Base-by-base conservation (phyloP, 192 early-diverging fungal genomes). In the Backusella australiensis region DNA sequence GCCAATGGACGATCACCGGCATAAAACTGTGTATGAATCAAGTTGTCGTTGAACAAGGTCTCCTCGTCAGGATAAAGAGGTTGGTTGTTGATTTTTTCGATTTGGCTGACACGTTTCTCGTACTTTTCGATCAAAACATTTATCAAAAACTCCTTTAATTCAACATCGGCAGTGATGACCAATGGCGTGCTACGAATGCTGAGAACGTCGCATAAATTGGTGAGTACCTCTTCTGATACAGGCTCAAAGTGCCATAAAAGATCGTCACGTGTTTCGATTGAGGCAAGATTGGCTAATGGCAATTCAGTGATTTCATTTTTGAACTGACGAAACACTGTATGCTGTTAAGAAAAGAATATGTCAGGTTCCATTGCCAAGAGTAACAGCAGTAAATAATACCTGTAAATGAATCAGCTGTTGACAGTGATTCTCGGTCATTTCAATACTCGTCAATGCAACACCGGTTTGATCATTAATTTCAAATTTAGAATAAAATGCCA, bases 401-500 rank as follows among this genome's bases (percentile, higher is more conserved):
- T 99, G 97, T 34, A 98, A 82, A 19, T 76, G 75, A 1, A 88
- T 83, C 70, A 98, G 29, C 34, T 83, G 81, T 63, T 86, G 79
- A 63, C 93, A 90, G 71, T 94, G 90, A 6, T 77, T 59, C 52
- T 89, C 87, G 1, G 84, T 88, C 78, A 91, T 90, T 44, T 95
- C 90, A 3, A 83, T 83, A 15, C 86, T 86, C 3, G 89, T 88
- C 34, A 98, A 84, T 1, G 94, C 88, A 19, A 83, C 75, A 39
- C 98, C 98, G 5, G 92, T 94, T 17, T 92, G 87, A 41, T 95
- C 92, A 74, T 93, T 89, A 17, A 99, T 92, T 41, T 94, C 92
- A 72, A 97, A 98, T 44, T 85, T 84, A 14, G 88, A 79, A 77
- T 97, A 95, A 74, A 88, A 90, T 19, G 81, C 84, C n/a, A 94